Conservation (phyloP, 129 eudicot species). For the Helianthus annuus region DNA sequence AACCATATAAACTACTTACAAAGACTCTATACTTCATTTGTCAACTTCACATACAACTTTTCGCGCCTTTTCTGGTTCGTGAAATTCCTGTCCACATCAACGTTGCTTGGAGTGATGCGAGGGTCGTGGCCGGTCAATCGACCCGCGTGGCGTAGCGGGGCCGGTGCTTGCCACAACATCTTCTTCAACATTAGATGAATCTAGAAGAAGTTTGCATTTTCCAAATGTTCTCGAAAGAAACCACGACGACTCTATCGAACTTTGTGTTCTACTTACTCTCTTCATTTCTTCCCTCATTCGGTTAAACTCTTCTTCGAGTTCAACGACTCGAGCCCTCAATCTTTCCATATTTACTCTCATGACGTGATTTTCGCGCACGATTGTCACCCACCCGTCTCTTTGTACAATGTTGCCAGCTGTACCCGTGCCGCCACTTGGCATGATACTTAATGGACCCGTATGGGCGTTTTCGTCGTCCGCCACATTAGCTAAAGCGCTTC, state of each 20-base stretch:
- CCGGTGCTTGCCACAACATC: slow-evolving; percentile 56
- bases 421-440: slow-evolving; percentile 30
- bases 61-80: slow-evolving; percentile 13
- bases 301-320: slow-evolving; percentile 81
- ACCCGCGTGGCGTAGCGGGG: slow-evolving; percentile 65
- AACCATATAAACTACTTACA: slow-evolving; percentile 23
- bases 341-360: slow-evolving; percentile 75
- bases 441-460: slow-evolving; percentile 31
- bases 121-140: slow-evolving; percentile 52
- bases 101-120: slow-evolving; percentile 46
- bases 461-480: slow-evolving; percentile 54
- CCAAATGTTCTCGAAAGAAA: slow-evolving; percentile 54
- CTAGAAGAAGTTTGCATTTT: slow-evolving; percentile 58
- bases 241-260: slow-evolving; percentile 60
- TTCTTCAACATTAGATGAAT: slow-evolving; percentile 53
- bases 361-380: slow-evolving; percentile 73
- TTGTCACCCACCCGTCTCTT: slow-evolving; percentile 87
- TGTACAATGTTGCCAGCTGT: slow-evolving; percentile 51
- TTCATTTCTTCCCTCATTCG: slow-evolving; percentile 67
- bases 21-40: not conserved
- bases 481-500: slow-evolving; percentile 62
- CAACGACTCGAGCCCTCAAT: slow-evolving; percentile 69
- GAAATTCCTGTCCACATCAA: slow-evolving; percentile 32
- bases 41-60: not conserved
- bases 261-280: slow-evolving; percentile 57